Percentiles rank a stretch among this genome's conserved stretches.
Evolutionary conservation across 176 grass and related monocot species (phyloP).

Genomic region (Dendrocalamus sinicus): DNA sequence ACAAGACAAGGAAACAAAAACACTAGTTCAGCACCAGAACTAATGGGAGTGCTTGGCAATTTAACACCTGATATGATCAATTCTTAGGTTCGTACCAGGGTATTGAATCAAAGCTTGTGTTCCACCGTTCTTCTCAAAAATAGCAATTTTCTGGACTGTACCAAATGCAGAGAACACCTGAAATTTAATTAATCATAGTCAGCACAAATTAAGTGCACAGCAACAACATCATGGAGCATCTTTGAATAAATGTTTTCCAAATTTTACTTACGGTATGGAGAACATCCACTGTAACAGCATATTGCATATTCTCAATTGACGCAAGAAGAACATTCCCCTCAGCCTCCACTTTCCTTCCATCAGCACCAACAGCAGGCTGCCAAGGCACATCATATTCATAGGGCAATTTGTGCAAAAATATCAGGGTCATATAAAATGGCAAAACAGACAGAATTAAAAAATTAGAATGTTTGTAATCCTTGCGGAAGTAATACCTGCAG

Average conservation of each 20-base stretch:
- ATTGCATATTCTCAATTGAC: slow-evolving; percentile 95
- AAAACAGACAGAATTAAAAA: slow-evolving; percentile 38
- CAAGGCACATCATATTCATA: slow-evolving; percentile 43
- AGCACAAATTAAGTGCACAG: neutral
- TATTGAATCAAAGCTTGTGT: slow-evolving; percentile 96
- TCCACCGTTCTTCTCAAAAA: slow-evolving; percentile 95
- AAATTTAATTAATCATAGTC: slow-evolving; percentile 46
- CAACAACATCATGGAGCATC: neutral
- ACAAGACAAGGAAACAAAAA: slow-evolving; percentile 9
- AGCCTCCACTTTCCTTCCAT: slow-evolving; percentile 78
- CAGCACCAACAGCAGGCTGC: slow-evolving; percentile 71
- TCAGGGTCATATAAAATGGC: slow-evolving; percentile 38
- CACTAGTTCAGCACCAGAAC: slow-evolving; percentile 8
- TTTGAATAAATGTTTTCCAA: neutral
- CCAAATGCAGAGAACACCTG: slow-evolving; percentile 96
- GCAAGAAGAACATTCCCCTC: slow-evolving; percentile 97
- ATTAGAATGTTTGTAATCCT: slow-evolving; percentile 7
- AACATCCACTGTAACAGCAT: slow-evolving; percentile 89
- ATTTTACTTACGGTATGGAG: slow-evolving; percentile 79
- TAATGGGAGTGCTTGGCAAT: neutral
- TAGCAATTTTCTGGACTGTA: slow-evolving; percentile 93
- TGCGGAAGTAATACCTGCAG: slow-evolving; percentile 66
- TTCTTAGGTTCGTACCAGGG: slow-evolving; percentile 61
- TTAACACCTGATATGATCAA: slow-evolving; percentile 21
- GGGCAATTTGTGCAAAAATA: slow-evolving; percentile 19